Evolutionary conservation across 2,329 filamentous ascomycete genomes (phyloP), one percentile per base, ranked within the genome.

Genomic region (Aspergillus fijiensis): DNA sequence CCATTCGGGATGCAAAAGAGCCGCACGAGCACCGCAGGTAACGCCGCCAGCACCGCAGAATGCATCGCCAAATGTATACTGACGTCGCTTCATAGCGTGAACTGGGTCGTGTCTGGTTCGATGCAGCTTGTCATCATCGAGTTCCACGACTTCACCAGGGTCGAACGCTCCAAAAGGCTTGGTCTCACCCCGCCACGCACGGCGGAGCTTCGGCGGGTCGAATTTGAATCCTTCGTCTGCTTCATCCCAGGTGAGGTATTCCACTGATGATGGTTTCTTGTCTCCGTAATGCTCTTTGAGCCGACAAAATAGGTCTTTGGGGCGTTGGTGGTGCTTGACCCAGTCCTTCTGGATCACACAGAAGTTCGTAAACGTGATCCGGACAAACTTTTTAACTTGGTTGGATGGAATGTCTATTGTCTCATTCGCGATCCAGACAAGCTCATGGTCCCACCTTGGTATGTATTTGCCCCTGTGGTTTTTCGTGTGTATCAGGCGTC

Each of bases 21-120:
- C 84, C 52, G 77, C 14, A 4, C 57, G 58, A 23, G 63, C 63
- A 11, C 63, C 63, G 42, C 62, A 64, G 11, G 63, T 64, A 3
- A 65, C 60, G 0, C 91, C 91, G 0, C 91, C 90, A 1, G 84
- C 89, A 1, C 91, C 90, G 35, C 85, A 89, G 63, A 91, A 95
- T 0, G 84, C 81, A 68, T 95, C 91, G 1, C 85, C 89, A 25
- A 88, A 85, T 0, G 86, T 89, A 61, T 91, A 91, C 45, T 77
- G 79, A 4, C 67, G 42, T n/a, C 10, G 51, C 29, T 21, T 60
- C 12, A 39, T 27, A 1, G 52, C 85, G 2, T 9, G 39, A 1
- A 35, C 14, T 3, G 49, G 23, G 3, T 39, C 42, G 6, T 60
- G 29, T 1, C 21, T 50, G 3, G 66, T 66, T 5, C 72, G 64